Evolutionary conservation across 2,329 filamentous ascomycete species (phyloP).

Genomic region (Cladosporium sp.): DNA sequence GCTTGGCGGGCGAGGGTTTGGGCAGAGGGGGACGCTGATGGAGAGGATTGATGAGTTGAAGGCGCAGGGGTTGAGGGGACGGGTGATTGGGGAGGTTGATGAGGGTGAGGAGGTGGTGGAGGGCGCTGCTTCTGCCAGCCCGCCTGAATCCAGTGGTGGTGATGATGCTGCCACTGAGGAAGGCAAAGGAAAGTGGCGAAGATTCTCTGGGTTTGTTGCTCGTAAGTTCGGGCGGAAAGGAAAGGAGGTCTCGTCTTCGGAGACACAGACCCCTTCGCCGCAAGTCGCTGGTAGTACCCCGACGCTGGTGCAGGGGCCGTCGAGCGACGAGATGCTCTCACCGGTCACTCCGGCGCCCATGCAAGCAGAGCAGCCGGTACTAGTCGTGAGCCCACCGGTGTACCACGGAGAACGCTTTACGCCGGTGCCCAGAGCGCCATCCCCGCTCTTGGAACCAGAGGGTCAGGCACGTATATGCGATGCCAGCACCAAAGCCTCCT

Average conservation of each 20-base stretch:
- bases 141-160: no score
- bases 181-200: neutral
- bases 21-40: neutral
- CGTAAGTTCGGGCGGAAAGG: neutral
- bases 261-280: neutral
- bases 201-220: neutral
- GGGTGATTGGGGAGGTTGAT: neutral
- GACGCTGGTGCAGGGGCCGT: neutral
- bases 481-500: no score
- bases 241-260: neutral
- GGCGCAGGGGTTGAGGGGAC: neutral
- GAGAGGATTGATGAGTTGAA: neutral
- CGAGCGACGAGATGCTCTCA: no score
- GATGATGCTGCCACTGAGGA: neutral
- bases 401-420: no score
- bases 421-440: no score
- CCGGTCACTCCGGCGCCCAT: no score
- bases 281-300: neutral
- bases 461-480: no score
- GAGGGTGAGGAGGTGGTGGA: neutral
- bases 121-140: no score
- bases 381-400: no score
- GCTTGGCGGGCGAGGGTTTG: neutral
- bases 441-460: no score
- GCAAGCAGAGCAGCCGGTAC: no score